Base-by-base conservation (phyloP, 2,329 filamentous ascomycete genomes). In the Fusarium luffae region DNA sequence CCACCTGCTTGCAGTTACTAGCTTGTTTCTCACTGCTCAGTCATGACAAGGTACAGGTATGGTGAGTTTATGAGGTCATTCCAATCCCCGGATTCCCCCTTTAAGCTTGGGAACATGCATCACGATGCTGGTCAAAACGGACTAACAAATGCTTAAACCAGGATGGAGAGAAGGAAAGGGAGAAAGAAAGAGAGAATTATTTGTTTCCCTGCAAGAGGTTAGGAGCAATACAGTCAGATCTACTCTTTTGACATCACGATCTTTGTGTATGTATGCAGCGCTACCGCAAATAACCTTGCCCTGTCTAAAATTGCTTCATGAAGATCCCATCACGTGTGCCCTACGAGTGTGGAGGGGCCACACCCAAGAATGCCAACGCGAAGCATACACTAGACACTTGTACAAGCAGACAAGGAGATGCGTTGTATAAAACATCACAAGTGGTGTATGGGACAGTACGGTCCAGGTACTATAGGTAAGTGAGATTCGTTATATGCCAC, bases 271-370 rank as follows among this genome's bases (percentile, higher is more conserved):
- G 34, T 37, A 37, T 37, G 34, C 34, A n/a, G 28, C 54, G 54
- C 61, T 54, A 63, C 62, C 42, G 42, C 50, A 63, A 46, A 56
- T 64, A 59, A 68, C 67, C 63, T 70, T 70, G 63, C 44, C 27
- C 21, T 58, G 14, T 61, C 64, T 52, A 48, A 70, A 74, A 74
- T 74, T 74, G 54, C 54, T 66, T 41, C 66, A 61, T 73, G 73
- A 73, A 73, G 73, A 75, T 75, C 73, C 54, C 59, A 66, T 75
- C 73, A 75, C 71, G 70, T 75, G 71, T 66, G 14, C 18, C 50
- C 21, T 37, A 11, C 46, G 52, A 48, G 34, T 63, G 73, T 71
- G 70, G 72, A 72, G 59, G 59, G 64, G 48, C 46, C 42, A 49
- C 50, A 40, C 60, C 47, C 52, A 67, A 56, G 57, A 54, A 60